Evolutionary conservation across 352 stramenopile species (phyloP).

Genomic region (Phytophthora macrochlamydospora): DNA sequence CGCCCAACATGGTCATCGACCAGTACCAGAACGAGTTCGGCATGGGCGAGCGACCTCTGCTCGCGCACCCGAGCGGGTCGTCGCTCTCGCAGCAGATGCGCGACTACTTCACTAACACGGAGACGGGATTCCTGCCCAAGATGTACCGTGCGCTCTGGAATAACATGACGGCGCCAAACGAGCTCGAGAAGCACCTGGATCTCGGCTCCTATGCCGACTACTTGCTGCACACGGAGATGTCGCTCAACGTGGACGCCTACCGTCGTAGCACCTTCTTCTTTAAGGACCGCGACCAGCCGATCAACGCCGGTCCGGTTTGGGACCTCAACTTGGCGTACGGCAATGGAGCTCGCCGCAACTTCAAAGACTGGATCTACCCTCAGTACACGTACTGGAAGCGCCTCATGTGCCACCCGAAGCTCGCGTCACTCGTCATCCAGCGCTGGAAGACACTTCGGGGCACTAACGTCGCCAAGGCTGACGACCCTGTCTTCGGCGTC

Average conservation of each 20-base stretch:
- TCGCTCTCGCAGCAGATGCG: conserved; percentile 73
- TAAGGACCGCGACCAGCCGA: conserved; percentile 74
- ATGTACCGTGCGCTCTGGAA: conserved; percentile 76
- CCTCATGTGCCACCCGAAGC: conserved; percentile 79
- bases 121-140: conserved; percentile 62
- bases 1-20: conserved; percentile 79
- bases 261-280: conserved; percentile 81
- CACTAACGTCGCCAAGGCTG: conserved; percentile 12
- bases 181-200: conserved; percentile 65
- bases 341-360: conserved; percentile 59
- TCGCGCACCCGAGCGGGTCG: conserved; percentile 59
- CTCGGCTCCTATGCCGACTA: conserved; percentile 79
- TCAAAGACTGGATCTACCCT: conserved; percentile 72
- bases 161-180: conserved; percentile 73
- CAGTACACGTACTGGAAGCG: conserved; percentile 86
- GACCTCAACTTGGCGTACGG: conserved; percentile 84
- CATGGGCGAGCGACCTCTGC: conserved; percentile 67
- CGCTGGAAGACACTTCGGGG: conserved; percentile 73
- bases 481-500: conserved; percentile 27
- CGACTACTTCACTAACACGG: conserved; percentile 72
- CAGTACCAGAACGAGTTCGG: conserved; percentile 83
- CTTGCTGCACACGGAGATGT: conserved; percentile 84
- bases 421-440: conserved; percentile 72
- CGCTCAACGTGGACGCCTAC: conserved; percentile 81
- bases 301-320: conserved; percentile 82